Base-by-base conservation (phyloP, 805 yeast genomes). In the Kodamaea fukazawae region DNA sequence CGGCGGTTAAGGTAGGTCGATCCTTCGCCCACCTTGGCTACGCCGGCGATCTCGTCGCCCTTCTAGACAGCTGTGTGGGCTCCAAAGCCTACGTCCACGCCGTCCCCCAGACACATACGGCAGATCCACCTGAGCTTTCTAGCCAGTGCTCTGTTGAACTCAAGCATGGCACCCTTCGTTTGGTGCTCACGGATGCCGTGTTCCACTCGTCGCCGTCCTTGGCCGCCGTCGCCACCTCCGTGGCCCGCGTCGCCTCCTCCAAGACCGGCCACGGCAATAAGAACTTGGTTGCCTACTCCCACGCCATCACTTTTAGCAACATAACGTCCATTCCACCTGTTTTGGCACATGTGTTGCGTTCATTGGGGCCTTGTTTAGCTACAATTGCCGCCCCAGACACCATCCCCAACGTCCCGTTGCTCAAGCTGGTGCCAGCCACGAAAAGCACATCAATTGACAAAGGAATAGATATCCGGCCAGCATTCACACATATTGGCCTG, bases 201-300 rank as follows among this genome's bases (percentile, higher is more conserved):
- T 44, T 9, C 40, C 47, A 33, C 10, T 14, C 38, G 8, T 34
- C 41, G 8, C 48, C 51, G 7, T 32, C 41, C 17, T 17, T 47
- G 20, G 32, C 43, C 20, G 33, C 35, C 8, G 11, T 38, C 7
- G 43, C 44, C 20, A 33, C 45, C 16, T 9, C 29, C 10, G 40
- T 44, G 7, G 42, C 40, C 26, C 46, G 43, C 25, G 22, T 53
- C 11, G 27, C 38, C 5, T 42, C 39, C 10, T 38, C 50, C 13
- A 54, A 54, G 29, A 36, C 31, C 14, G 59, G 59, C 11, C 59
- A 54, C 34, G 59, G 59, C 0, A 37, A 55, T 7, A 37, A 42
- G 20, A 36, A 43, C 29, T 31, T 38, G 17, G 56, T 47, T 5
- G 33, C 47, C 5, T 45, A 33, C 36, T 36, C 33, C 30, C 36